phyloP scores from a whole-genome alignment of 2,329 filamentous ascomycete genomes.

The Amphichorda felina region DNA sequence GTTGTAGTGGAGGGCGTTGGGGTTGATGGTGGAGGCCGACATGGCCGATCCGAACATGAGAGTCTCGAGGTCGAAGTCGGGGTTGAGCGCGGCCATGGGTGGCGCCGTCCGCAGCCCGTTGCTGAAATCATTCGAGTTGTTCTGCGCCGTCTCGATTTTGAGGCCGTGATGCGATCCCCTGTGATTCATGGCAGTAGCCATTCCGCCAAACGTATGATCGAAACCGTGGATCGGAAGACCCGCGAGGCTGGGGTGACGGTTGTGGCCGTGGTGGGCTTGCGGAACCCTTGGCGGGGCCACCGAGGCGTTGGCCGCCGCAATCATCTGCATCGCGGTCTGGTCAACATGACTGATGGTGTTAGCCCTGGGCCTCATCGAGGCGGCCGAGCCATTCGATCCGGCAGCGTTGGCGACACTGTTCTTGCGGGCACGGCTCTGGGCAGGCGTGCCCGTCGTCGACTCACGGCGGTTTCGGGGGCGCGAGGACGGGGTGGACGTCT shows the following conservation, averaged over 20 bases:
- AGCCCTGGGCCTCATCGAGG: slow-evolving; percentile 71
- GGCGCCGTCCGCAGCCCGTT: slow-evolving; percentile 71
- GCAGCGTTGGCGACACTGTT: slow-evolving; percentile 65
- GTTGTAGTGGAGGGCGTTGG: slow-evolving; percentile 70
- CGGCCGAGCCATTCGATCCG: slow-evolving; percentile 30
- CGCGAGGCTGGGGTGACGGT: slow-evolving; percentile 63
- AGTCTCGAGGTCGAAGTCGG: slow-evolving; percentile 58
- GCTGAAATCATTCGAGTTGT: slow-evolving; percentile 50
- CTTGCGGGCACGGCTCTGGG: slow-evolving; percentile 71
- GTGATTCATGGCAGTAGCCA: slow-evolving; percentile 57
- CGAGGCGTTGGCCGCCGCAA: slow-evolving; percentile 46
- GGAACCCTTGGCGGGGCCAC: slow-evolving; percentile 36
- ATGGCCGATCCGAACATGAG: slow-evolving; percentile 13
- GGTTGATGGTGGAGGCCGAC: slow-evolving; percentile 48
- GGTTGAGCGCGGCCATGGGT: slow-evolving; percentile 46
- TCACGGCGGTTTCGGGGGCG: slow-evolving; percentile 82
- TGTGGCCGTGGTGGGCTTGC: slow-evolving; percentile 42
- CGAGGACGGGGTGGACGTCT: slow-evolving; percentile 78
- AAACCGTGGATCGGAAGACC: slow-evolving; percentile 47
- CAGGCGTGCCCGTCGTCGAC: slow-evolving; percentile 63
- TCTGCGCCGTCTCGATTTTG: slow-evolving; percentile 69
- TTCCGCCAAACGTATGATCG: slow-evolving; percentile 58
- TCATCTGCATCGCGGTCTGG: slow-evolving; percentile 59
- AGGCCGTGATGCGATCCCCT: slow-evolving; percentile 57
- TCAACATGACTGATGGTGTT: slow-evolving; percentile 97